phyloP scores from a whole-genome alignment of 1,284 basidiomycete genomes.

The Fomes fomentarius region DNA sequence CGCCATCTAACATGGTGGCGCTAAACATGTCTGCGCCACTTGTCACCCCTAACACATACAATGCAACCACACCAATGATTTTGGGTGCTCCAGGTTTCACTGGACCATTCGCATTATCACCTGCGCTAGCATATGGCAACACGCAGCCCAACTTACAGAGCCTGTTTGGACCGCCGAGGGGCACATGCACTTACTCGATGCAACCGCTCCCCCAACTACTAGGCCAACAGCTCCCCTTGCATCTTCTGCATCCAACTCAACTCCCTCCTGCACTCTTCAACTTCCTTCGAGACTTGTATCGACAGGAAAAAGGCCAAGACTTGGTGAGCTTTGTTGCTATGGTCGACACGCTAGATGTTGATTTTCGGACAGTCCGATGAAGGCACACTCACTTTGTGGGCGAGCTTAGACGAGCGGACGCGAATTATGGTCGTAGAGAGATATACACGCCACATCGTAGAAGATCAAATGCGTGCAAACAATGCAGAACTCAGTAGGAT shows the following conservation, averaged over 20 bases:
- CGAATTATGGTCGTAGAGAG: neutral
- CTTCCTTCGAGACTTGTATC: neutral
- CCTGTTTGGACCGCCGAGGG: too few species aligned
- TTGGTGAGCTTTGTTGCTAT: too few species aligned
- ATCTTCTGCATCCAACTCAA: neutral
- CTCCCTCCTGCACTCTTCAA: neutral
- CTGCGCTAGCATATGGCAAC: too few species aligned
- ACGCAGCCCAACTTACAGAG: too few species aligned
- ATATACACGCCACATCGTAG: neutral
- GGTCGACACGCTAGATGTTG: too few species aligned
- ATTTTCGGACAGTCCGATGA: neutral
- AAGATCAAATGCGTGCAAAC: neutral
- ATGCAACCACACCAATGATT: too few species aligned
- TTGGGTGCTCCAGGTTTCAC: too few species aligned
- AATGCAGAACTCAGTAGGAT: neutral
- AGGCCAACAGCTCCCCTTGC: neutral
- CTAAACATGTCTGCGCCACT: too few species aligned
- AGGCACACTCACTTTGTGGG: neutral
- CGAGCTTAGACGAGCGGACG: neutral
- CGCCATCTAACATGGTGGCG: too few species aligned
- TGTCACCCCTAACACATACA: too few species aligned
- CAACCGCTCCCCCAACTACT: neutral
- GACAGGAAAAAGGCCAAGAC: neutral
- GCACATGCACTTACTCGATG: too few species aligned
- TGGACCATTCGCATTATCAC: too few species aligned